Evolutionary conservation across 106 monocot genomes (phyloP).

Genomic region (Dendrobium chrysotoxum): DNA sequence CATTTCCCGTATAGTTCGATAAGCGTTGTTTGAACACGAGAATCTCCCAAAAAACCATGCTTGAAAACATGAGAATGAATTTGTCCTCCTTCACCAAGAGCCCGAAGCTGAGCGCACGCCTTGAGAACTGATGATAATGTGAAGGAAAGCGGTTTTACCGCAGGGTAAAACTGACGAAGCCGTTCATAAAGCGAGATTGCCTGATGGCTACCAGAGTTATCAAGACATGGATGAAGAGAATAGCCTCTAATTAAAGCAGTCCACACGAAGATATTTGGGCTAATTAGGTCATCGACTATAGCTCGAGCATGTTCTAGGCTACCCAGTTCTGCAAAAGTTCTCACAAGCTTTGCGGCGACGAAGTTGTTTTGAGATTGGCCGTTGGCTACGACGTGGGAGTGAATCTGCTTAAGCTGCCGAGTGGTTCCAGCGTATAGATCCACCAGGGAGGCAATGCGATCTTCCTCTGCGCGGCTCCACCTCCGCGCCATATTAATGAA

Average conservation of each 20-base stretch:
- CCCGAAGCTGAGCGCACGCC: not conserved
- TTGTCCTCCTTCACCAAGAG: conserved; percentile 11
- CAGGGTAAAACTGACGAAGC: conserved; percentile 1
- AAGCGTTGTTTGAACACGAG: conserved; percentile 16
- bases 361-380: conserved; percentile 24
- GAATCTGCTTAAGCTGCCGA: conserved; percentile 18
- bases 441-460: conserved; percentile 21
- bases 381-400: conserved; percentile 12
- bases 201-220: conserved; percentile 6
- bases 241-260: conserved; percentile 26
- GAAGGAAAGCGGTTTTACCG: conserved; percentile 18
- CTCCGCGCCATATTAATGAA: conserved; percentile 10
- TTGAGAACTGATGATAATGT: conserved; percentile 23
- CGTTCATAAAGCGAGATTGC: conserved; percentile 10
- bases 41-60: conserved; percentile 14
- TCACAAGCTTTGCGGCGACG: conserved; percentile 21
- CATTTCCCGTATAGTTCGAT: conserved; percentile 19
- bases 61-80: conserved; percentile 20
- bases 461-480: conserved; percentile 21
- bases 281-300: conserved; percentile 1
- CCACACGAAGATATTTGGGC: conserved; percentile 30
- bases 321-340: conserved; percentile 20
- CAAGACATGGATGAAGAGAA: not conserved
- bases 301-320: conserved; percentile 16
- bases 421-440: not conserved